phyloP scores from a whole-genome alignment of 345 rosid genomes.

The Kandelia obovata region DNA sequence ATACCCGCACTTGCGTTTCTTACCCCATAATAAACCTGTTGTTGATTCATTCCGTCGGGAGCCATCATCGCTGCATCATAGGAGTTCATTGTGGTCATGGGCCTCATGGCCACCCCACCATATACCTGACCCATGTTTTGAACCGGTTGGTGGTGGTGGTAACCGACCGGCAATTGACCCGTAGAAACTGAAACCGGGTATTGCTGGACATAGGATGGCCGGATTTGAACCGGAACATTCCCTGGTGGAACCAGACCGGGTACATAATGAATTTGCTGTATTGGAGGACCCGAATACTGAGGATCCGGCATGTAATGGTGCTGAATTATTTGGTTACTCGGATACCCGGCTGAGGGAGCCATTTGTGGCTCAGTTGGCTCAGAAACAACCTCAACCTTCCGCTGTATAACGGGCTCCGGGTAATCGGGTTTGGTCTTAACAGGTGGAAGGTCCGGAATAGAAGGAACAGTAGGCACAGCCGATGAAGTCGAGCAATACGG shows the following conservation, averaged over 20 bases:
- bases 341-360: constrained; percentile 37
- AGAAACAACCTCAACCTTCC: constrained; percentile 14
- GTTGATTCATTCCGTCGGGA: constrained; percentile 54
- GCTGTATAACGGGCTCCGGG: constrained; percentile 30
- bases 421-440: constrained; percentile 61
- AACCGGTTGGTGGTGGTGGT: constrained; percentile 61
- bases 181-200: constrained; percentile 28
- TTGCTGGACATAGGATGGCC: constrained; percentile 50
- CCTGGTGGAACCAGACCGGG: constrained; percentile 45
- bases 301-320: constrained; percentile 50
- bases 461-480: constrained; percentile 34
- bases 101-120: constrained; percentile 40
- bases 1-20: constrained; percentile 38
- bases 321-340: constrained; percentile 44
- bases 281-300: constrained; percentile 47
- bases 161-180: constrained; percentile 63
- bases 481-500: constrained; percentile 71
- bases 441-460: constrained; percentile 70
- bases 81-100: constrained; percentile 38
- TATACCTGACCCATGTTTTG: constrained; percentile 56
- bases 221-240: constrained; percentile 45
- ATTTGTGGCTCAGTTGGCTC: constrained; percentile 36
- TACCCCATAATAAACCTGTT: constrained; percentile 61
- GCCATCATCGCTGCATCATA: constrained; percentile 32
- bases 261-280: constrained; percentile 55